Evolutionary conservation across 305 asterid species (phyloP), one percentile per base, ranked within the genome.

Genomic region (Solanum hybrid): DNA sequence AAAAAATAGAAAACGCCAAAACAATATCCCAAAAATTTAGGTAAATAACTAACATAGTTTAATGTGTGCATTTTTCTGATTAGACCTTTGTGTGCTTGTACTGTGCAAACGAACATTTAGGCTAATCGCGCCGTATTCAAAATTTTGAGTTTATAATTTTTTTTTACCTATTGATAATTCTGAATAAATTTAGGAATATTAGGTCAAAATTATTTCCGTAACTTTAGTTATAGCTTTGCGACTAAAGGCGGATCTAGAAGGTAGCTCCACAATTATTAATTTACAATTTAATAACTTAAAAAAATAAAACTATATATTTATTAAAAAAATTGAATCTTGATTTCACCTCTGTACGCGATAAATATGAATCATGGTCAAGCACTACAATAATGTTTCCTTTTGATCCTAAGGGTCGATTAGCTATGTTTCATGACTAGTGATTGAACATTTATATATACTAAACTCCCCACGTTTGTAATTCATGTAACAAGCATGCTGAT

Each of bases 231-330:
- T 12, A 29, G 1, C 11, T 75, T 3, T 4, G 7, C 5, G 2
- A 71, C 14, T 13, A 26, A 3, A 2, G 4, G 0, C 18, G 0
- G 0, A 67, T 67, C 7, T 67, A 51, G 22, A 51, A 51, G 67
- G 2, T 51, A 51, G 67, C n/a, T 51, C 67, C 8, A 1, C n/a
- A 0, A 51, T 51, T 22, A 64, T 64, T 64, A 64, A 4, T 64
- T 22, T 64, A 64, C 0, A 64, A 64, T 64, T 22, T 22, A 64
- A 64, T 22, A 0, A 22, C 3, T 64, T 1, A 3, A 9, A 64
- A 64, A 8, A 64, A 0, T 22, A 3, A n/a, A 64, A 67, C 0
- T 0, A n/a, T 0, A n/a, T 24, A 26, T 13, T 2, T 5, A 26
- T 74, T 28, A 28, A 28, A 28, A 28, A 28, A 28, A 28, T 28